Conservation (phyloP, 257 asterid species). For the Voacanga thouarsii region DNA sequence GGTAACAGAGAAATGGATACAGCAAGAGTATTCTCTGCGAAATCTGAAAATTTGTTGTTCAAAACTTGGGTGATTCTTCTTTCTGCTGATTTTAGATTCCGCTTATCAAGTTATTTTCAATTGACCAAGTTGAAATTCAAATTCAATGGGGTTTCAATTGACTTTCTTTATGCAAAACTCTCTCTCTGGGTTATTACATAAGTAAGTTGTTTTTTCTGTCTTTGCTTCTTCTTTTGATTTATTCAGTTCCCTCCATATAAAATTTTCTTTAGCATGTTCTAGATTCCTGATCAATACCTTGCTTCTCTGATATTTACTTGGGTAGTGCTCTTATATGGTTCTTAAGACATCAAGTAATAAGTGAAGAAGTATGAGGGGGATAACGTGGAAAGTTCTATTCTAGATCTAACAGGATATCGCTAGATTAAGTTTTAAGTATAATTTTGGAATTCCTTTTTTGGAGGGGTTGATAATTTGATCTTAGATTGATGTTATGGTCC, state of each 20-base stretch:
- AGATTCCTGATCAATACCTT: background rate
- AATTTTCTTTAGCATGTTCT: background rate
- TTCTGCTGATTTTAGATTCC: too few species aligned
- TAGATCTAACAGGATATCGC: background rate
- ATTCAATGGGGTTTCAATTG: conserved; percentile 34
- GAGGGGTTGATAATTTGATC: too few species aligned
- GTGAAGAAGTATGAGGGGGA: background rate
- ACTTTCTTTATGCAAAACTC: conserved; percentile 35
- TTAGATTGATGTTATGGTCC: background rate
- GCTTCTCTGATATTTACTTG: background rate
- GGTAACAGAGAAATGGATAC: too few species aligned
- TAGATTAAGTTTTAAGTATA: background rate
- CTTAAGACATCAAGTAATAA: background rate
- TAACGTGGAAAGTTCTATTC: background rate
- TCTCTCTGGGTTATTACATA: conserved; percentile 39
- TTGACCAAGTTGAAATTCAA: conserved; percentile 44
- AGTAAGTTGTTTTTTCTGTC: conserved; percentile 20
- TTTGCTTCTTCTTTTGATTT: background rate
- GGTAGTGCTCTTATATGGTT: background rate
- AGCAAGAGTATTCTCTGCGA: too few species aligned
- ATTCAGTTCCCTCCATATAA: background rate
- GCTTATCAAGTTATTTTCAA: too few species aligned
- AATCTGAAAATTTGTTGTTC: too few species aligned
- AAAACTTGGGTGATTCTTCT: too few species aligned
- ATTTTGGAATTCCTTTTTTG: background rate